These are phyloP conservation scores for Aspergillus floridensis DNA, from an alignment of 2,329 filamentous ascomycete species.

Conservation along the genomic window DNA sequence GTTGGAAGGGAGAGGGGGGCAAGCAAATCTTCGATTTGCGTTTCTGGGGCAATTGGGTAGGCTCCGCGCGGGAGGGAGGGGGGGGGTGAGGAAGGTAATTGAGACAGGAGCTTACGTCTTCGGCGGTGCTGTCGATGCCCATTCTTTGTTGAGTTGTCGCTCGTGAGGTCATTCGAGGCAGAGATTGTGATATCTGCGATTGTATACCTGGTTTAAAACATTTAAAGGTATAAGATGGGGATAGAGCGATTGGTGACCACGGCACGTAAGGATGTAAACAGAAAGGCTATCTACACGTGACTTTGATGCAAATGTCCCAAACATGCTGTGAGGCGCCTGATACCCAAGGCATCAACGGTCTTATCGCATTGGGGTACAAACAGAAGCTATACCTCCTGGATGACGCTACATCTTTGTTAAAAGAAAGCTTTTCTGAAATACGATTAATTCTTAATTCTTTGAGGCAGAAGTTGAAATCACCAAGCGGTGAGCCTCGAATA, in stretches of 20 bases:
- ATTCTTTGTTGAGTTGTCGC: neutral
- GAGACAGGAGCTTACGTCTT: neutral
- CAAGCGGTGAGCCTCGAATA: neutral
- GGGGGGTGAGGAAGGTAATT: neutral
- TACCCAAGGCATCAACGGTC: neutral
- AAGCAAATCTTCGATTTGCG: conserved; percentile 11
- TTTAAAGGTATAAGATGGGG: neutral
- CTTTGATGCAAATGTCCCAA: neutral
- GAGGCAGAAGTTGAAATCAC: neutral
- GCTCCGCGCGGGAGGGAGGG: neutral
- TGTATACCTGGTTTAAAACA: too few relatives aligned
- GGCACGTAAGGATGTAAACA: neutral
- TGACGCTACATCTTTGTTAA: too few relatives aligned
- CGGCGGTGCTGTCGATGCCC: neutral
- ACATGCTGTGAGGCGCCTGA: neutral
- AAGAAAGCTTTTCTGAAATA: too few relatives aligned
- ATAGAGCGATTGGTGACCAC: neutral
- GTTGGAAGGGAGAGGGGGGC: too few relatives aligned
- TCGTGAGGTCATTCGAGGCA: neutral
- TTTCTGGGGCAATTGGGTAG: neutral
- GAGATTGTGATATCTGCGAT: too few relatives aligned
- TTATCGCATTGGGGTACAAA: too few relatives aligned
- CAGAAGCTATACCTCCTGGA: too few relatives aligned
- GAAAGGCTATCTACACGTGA: neutral
- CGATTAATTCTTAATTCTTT: too few relatives aligned